A percentile compares a stretch with the other conserved stretches of the same genome.
Evolutionary conservation across 192 early-diverging fungal species (phyloP).

Genomic region (Cetraspora pellucida): DNA sequence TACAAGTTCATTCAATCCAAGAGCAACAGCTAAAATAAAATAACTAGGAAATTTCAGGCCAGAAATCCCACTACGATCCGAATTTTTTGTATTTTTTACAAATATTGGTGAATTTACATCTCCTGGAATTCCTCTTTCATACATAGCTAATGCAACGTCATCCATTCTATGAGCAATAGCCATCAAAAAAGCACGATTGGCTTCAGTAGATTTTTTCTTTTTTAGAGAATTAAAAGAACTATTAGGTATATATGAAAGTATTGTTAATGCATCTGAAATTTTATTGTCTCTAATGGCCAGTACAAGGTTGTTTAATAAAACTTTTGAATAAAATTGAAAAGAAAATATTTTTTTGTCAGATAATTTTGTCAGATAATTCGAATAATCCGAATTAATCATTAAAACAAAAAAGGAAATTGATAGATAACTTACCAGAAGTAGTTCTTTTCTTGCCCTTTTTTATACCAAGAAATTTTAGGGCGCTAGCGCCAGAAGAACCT

Average conservation of each 20-base stretch:
- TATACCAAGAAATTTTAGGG: slow-evolving; percentile 27
- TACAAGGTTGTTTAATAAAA: slow-evolving; percentile 46
- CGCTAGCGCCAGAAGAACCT: not conserved
- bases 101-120: slow-evolving; percentile 49
- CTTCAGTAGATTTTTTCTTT: slow-evolving; percentile 43
- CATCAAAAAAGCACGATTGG: slow-evolving; percentile 46
- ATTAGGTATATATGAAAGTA: slow-evolving; percentile 40
- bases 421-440: slow-evolving; percentile 2
- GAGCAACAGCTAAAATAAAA: slow-evolving; percentile 46
- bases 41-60: slow-evolving; percentile 48
- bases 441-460: slow-evolving; percentile 25
- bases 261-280: slow-evolving; percentile 41
- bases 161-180: slow-evolving; percentile 50
- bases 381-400: not conserved
- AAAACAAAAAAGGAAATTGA: not conserved
- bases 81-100: slow-evolving; percentile 32
- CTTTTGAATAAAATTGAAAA: slow-evolving; percentile 18
- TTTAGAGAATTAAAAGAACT: slow-evolving; percentile 41
- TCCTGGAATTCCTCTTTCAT: slow-evolving; percentile 45
- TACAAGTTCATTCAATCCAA: slow-evolving; percentile 44
- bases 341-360: not conserved
- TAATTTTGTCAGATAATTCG: not conserved
- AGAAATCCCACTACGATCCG: slow-evolving; percentile 27
- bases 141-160: slow-evolving; percentile 43
- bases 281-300: slow-evolving; percentile 48